phyloP scores from a whole-genome alignment of 2,329 filamentous ascomycete genomes.

The Venturia effusa region DNA sequence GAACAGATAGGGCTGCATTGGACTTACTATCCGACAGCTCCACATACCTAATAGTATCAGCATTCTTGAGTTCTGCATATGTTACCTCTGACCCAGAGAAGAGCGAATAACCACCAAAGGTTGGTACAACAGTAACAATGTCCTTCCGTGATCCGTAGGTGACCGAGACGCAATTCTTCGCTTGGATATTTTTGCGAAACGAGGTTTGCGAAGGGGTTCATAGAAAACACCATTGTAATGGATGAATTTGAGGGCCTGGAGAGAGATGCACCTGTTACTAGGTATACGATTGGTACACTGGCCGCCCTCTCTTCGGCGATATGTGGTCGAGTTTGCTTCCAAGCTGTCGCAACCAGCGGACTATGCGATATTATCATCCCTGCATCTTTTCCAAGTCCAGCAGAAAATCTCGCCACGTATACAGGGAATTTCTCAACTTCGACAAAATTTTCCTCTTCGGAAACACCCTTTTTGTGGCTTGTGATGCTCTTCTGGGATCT shows the following conservation, averaged over 20 bases:
- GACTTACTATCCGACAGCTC: not conserved
- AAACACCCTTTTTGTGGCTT: slow-evolving; percentile 4
- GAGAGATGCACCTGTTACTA: not conserved
- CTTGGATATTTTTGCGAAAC: not conserved
- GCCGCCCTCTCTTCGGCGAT: not conserved
- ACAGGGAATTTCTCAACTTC: slow-evolving; percentile 1
- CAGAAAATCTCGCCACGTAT: not conserved
- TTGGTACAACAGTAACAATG: not conserved
- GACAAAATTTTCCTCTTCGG: not conserved
- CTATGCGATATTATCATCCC: not conserved
- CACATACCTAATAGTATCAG: not conserved
- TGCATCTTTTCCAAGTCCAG: not conserved
- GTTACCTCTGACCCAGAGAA: not conserved
- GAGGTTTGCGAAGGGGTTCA: not conserved
- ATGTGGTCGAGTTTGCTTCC: not conserved
- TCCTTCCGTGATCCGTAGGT: no score
- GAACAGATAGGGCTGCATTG: not conserved
- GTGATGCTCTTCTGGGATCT: slow-evolving; percentile 6
- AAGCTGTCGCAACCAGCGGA: not conserved
- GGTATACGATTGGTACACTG: not conserved
- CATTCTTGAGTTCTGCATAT: not conserved
- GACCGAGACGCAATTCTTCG: no score
- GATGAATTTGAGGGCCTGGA: not conserved
- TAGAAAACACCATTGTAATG: not conserved
- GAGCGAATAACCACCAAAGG: not conserved